Base-by-base conservation (phyloP, 371 early-diverging fungal genomes). In the Mucor racemosus region DNA sequence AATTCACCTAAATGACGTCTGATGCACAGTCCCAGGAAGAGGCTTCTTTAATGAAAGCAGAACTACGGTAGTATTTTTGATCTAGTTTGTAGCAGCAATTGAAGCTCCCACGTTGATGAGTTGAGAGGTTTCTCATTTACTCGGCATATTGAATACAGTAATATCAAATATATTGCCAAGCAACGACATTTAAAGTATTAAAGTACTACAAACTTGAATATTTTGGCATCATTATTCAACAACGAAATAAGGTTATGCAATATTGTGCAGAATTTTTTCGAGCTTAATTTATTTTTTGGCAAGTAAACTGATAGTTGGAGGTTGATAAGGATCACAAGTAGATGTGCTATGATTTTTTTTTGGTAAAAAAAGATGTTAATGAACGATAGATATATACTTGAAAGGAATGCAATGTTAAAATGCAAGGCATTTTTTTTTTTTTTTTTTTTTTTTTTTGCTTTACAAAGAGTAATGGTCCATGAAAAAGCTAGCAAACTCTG, bases 1-100 rank as follows among this genome's bases (percentile, higher is more conserved):
- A 56, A 56, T 56, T 56, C 56, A 17, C 56, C 36, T 14, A 56
- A 56, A 56, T 56, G 56, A 56, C 56, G 56, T 56, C 36, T 56
- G 36, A 56, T 15, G 34, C 34, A 36, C 56, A 36, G 56, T 56
- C 56, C 34, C 56, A 56, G 31, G 10, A 9, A 19, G 26, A 26
- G 26, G 26, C 26, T 26, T 26, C 26, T 26, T 26, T 26, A 26
- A 26, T 26, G 3, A 26, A 26, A 26, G 26, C 26, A 26, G 26
- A 26, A 26, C 26, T 26, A n/a, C n/a, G n/a, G n/a, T n/a, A 26
- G 3, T 26, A 26, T 3, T 26, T 26, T 26, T 1, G 26, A 26
- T 26, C 26, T 26, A 26, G 26, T 26, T 1, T 26, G 26, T 26
- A 3, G 26, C 26, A 26, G 1, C 26, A 26, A 26, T 26, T 3